A percentile compares a stretch with the other conserved stretches of the same genome.
These are phyloP conservation scores for Hirsutella minnesotensis DNA, from an alignment of 2,329 filamentous ascomycete genomes.

Conservation along the genomic window DNA sequence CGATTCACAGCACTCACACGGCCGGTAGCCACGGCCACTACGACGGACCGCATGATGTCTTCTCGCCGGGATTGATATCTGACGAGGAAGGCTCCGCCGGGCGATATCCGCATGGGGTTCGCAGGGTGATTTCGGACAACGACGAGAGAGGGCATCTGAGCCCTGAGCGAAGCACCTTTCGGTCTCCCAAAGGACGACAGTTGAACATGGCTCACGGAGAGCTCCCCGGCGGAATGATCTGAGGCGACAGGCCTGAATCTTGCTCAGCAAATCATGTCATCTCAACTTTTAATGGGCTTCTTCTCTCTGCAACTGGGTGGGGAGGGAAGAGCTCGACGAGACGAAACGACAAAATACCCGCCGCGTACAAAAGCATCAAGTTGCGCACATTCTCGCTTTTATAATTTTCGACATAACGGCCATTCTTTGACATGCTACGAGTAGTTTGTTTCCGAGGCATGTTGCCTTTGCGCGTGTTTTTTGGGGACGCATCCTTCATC, in stretches of 20 bases:
- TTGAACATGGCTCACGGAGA: slow-evolving; percentile 16
- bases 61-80: slow-evolving; percentile 10
- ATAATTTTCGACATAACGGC: slow-evolving; percentile 5
- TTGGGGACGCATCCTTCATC: too few species aligned
- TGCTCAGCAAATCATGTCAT: not conserved
- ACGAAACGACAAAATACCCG: slow-evolving; percentile 1
- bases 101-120: slow-evolving; percentile 26
- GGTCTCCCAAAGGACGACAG: slow-evolving; percentile 14
- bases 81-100: slow-evolving; percentile 25
- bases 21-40: not conserved
- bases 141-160: slow-evolving; percentile 18
- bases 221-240: slow-evolving; percentile 35
- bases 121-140: slow-evolving; percentile 30
- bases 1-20: slow-evolving; percentile 18
- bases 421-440: not conserved
- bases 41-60: not conserved
- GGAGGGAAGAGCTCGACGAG: not conserved
- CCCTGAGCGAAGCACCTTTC: slow-evolving; percentile 13
- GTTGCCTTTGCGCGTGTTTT: not conserved
- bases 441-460: slow-evolving; percentile 1
- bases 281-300: not conserved
- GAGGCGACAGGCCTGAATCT: slow-evolving; percentile 3
- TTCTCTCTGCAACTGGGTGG: not conserved
- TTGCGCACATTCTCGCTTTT: not conserved
- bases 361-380: not conserved